A percentile compares a stretch with the other conserved stretches of the same genome.
phyloP scores from a whole-genome alignment of 208 protist species.

The Leptomonas pyrrhocoris region DNA sequence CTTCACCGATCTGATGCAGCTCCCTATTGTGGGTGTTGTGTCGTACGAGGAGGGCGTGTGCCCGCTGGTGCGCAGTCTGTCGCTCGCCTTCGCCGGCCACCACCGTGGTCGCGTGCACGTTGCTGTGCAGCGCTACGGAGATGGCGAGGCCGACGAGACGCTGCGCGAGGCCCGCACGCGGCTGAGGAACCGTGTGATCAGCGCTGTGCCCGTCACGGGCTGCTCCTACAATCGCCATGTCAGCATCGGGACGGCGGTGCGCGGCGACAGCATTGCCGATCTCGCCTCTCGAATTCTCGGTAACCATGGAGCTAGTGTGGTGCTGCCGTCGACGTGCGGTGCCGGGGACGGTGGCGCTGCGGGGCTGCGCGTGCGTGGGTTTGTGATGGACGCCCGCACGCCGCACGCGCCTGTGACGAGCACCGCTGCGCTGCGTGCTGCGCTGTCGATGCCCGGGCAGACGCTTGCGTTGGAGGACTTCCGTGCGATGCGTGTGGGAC shows the following conservation, averaged over 20 bases:
- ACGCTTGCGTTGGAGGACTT: slow-evolving; percentile 67
- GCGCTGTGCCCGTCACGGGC: slow-evolving; percentile 25
- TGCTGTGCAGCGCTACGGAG: slow-evolving; percentile 2
- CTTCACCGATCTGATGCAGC: slow-evolving; percentile 64
- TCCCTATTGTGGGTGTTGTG: slow-evolving; percentile 51
- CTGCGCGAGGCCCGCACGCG: slow-evolving; percentile 15
- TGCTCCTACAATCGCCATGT: no score
- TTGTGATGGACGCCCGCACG: slow-evolving; percentile 42
- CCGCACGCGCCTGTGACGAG: slow-evolving; percentile 8
- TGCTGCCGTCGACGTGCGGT: slow-evolving; percentile 26
- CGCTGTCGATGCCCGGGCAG: slow-evolving; percentile 47
- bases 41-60: slow-evolving; percentile 48
- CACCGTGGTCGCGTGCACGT: slow-evolving; percentile 36
- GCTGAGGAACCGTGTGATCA: slow-evolving; percentile 23
- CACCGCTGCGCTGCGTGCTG: slow-evolving; percentile 1
- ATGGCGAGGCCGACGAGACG: slow-evolving; percentile 19
- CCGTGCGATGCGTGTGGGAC: slow-evolving; percentile 28
- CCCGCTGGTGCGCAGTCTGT: slow-evolving; percentile 51
- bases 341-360: slow-evolving; percentile 1
- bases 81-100: slow-evolving; percentile 44
- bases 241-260: neutral
- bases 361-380: slow-evolving; percentile 36
- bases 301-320: slow-evolving; percentile 6
- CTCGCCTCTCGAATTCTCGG: neutral
- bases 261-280: neutral